Percentiles rank a stretch among this genome's conserved stretches.
Conservation (phyloP, 2,329 filamentous ascomycete species). For the Lasiodiplodia citricola region DNA sequence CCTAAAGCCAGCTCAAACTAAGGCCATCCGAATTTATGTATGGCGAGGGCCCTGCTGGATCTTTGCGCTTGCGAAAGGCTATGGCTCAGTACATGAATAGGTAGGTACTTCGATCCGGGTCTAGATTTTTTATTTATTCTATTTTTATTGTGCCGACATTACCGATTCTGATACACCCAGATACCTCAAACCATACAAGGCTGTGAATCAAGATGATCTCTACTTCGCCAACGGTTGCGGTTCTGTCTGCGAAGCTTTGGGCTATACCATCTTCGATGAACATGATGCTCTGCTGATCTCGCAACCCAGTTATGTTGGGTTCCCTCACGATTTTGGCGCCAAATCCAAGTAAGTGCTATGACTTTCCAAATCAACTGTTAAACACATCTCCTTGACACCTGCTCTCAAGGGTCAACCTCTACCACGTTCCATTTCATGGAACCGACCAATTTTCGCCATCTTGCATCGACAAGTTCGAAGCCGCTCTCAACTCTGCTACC, state of each 20-base stretch:
- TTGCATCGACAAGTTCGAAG: constrained; percentile 45
- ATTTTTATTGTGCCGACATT: background rate
- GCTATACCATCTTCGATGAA: constrained; percentile 48
- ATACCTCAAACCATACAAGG: constrained; percentile 44
- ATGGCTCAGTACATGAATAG: constrained; percentile 51
- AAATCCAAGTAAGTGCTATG: constrained; percentile 39
- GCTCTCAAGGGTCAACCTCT: constrained; percentile 39
- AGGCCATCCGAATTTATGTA: constrained; percentile 47
- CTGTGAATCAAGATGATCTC: constrained; percentile 46
- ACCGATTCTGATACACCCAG: constrained; percentile 16
- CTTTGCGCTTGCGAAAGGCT: constrained; percentile 45
- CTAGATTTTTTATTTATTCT: no score
- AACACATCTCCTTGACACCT: background rate
- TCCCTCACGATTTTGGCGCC: constrained; percentile 55
- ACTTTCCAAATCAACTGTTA: background rate
- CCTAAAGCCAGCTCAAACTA: constrained; percentile 34
- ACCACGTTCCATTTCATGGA: constrained; percentile 45
- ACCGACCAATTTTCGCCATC: constrained; percentile 46
- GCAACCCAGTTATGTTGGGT: constrained; percentile 55
- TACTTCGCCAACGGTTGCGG: constrained; percentile 50
- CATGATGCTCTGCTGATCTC: constrained; percentile 55
- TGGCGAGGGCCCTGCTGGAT: constrained; percentile 46
- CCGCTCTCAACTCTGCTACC: constrained; percentile 40
- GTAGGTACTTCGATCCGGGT: background rate
- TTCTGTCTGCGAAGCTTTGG: constrained; percentile 50